Base-by-base conservation (phyloP, 2,329 filamentous ascomycete genomes). In the Penicillium sp. region DNA sequence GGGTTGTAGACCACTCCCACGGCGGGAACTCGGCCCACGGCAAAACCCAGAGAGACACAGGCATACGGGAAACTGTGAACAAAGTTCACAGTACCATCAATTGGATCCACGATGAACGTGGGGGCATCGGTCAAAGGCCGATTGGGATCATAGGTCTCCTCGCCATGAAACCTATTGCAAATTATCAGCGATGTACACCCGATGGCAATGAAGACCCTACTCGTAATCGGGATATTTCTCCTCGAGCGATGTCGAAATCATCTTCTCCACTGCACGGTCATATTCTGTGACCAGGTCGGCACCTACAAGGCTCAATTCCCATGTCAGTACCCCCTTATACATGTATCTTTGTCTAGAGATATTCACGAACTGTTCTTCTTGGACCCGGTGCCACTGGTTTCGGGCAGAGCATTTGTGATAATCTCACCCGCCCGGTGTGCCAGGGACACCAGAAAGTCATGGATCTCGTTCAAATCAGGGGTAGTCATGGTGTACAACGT, bases 21-120 rank as follows among this genome's bases (percentile, higher is more conserved):
- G 2, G 78, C 75, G 0, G 85, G 84, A 13, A 74, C 71, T 29
- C 73, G 69, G 42, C 79, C 63, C 31, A 86, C 68, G 1, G 82
- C 76, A 52, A 87, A 79, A 1, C 84, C 85, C 16, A 87, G 77
- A 5, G 83, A 86, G 59, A 87, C 82, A 66, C 78, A 81, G 29
- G 85, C 80, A 66, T 83, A 84, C 2, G 82, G 82, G 67, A 84
- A 80, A 22, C 78, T 76, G 69, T 87, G 85, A n/a, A 87, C 82
- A 62, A 88, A 87, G 72, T 87, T 87, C 26, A 83, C 83, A 3
- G 85, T 87, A 50, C 85, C 85, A 69, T 88, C 85, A 50, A 87
- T 87, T 5, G 85, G 85, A 67, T 88, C 85, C 59, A 84, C 80
- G 57, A 87, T 78, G 73, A 87, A 87, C 3, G 85, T 87, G 3